phyloP scores from a whole-genome alignment of 176 grass and related monocot species.

The Elaeis guineensis region DNA sequence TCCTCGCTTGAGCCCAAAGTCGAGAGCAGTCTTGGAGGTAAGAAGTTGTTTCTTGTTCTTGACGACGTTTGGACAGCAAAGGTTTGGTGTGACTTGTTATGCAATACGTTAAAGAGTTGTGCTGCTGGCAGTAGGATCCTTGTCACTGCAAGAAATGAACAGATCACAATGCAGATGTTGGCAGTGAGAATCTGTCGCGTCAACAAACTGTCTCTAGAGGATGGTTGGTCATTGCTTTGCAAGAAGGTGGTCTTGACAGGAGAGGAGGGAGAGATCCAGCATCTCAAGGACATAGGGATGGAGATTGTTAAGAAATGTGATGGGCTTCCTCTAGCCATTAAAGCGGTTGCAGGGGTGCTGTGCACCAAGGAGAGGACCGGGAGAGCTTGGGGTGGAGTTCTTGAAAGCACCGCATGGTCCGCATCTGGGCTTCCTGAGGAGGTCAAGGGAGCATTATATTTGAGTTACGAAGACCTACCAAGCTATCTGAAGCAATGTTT shows the following conservation, averaged over 20 bases:
- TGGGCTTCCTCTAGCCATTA: conserved; percentile 46
- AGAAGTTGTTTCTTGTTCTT: background rate
- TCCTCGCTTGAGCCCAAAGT: conserved; percentile 14
- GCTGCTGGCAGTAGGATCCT: no score
- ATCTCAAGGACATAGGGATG: conserved; percentile 27
- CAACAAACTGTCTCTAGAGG: conserved; percentile 24
- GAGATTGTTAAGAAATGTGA: conserved; percentile 40
- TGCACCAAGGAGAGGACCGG: conserved; percentile 19
- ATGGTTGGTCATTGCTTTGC: conserved; percentile 43
- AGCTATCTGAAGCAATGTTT: conserved; percentile 67
- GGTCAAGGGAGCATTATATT: conserved; percentile 40
- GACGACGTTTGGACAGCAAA: background rate
- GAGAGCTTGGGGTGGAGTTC: conserved; percentile 26
- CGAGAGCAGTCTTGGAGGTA: background rate
- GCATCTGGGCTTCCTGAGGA: conserved; percentile 35
- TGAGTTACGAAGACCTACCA: conserved; percentile 58
- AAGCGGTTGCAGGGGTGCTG: conserved; percentile 15
- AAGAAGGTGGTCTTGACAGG: conserved; percentile 4
- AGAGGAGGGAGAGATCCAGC: conserved; percentile 5
- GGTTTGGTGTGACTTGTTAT: no score
- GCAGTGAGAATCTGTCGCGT: conserved; percentile 36
- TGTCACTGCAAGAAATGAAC: no score
- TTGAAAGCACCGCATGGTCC: conserved; percentile 30
- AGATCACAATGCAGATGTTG: no score
- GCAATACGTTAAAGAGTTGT: no score